A percentile compares a stretch with the other conserved stretches of the same genome.
These are phyloP conservation scores for Phytophthora pluvialis DNA, from an alignment of 352 stramenopile species.

Conservation along the genomic window DNA sequence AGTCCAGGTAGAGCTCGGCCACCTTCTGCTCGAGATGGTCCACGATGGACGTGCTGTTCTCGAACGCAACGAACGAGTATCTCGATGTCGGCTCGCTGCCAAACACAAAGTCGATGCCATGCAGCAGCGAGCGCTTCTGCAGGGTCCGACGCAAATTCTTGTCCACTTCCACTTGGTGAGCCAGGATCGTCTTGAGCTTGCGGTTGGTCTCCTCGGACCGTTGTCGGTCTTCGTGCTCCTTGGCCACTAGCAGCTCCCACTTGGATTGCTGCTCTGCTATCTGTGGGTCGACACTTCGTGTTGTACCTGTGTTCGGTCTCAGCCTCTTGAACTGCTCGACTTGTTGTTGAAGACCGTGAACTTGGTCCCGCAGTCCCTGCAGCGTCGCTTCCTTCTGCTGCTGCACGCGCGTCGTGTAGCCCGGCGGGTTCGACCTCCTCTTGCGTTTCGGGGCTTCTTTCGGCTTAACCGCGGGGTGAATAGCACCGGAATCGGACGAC, in stretches of 20 bases:
- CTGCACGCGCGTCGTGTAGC: conserved; percentile 18
- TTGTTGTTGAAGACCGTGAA: conserved; percentile 8
- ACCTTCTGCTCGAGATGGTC: too few species aligned
- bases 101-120: too few species aligned
- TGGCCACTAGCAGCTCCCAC: conserved; percentile 13
- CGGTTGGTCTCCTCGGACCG: conserved; percentile 21
- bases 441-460: too few species aligned
- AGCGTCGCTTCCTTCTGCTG: conserved; percentile 13
- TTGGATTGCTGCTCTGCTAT: not conserved
- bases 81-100: too few species aligned
- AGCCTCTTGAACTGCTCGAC: not conserved
- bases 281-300: not conserved
- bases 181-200: conserved; percentile 20
- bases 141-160: conserved; percentile 22
- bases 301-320: not conserved
- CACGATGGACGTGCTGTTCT: too few species aligned
- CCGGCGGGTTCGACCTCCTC: conserved; percentile 11
- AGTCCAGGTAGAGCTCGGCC: too few species aligned
- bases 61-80: too few species aligned
- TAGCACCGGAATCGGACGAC: too few species aligned
- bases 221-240: conserved; percentile 6
- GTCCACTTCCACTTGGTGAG: conserved; percentile 15
- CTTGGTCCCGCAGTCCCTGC: conserved; percentile 6
- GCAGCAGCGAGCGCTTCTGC: conserved; percentile 18
- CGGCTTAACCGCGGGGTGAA: too few species aligned